Conservation (phyloP, 768 basidiomycete genomes). For the Pleurotus platypus region DNA sequence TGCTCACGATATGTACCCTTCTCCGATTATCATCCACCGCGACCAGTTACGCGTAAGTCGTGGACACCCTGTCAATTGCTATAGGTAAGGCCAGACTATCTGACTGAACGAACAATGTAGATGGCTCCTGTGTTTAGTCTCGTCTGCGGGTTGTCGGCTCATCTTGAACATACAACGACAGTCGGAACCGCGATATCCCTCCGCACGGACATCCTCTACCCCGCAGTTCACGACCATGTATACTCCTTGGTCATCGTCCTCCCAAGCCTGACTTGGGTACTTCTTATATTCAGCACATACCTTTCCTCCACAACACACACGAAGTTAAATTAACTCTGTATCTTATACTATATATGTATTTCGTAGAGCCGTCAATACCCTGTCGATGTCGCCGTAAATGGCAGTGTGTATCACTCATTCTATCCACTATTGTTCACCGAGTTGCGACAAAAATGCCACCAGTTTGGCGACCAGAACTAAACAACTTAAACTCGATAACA, state of each 20-base stretch:
- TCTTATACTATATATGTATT: no score
- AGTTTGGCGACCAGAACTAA: no score
- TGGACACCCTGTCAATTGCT: not conserved
- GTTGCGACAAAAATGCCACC: no score
- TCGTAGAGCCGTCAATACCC: no score
- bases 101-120: not conserved
- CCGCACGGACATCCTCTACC: not conserved
- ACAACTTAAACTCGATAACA: no score
- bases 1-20: constrained; percentile 10
- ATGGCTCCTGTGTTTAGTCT: constrained; percentile 10
- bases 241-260: not conserved
- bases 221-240: constrained; percentile 12
- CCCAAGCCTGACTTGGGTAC: not conserved
- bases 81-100: not conserved
- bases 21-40: constrained; percentile 4
- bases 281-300: no score
- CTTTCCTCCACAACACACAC: no score
- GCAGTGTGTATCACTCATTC: no score
- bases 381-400: no score
- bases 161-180: constrained; percentile 14
- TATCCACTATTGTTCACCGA: no score
- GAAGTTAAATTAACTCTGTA: no score
- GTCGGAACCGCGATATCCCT: not conserved
- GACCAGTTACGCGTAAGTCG: constrained; percentile 10
- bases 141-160: constrained; percentile 13